Conservation (phyloP, 352 stramenopile species). For the Poterioochromonas sp. region DNA sequence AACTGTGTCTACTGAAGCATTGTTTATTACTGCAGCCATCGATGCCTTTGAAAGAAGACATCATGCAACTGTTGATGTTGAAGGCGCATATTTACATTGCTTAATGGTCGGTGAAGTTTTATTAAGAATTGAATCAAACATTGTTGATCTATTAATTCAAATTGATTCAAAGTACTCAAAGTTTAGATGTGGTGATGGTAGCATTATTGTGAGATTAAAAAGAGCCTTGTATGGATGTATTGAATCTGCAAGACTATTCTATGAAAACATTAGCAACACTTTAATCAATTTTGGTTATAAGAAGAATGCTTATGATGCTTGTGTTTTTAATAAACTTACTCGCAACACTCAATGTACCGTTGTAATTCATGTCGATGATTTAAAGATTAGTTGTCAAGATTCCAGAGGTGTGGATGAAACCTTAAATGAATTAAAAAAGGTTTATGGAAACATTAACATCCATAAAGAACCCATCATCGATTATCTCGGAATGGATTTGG, state of each 20-base stretch:
- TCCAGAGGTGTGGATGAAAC: background rate
- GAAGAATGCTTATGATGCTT: slow-evolving; percentile 1
- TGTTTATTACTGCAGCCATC: slow-evolving; percentile 17
- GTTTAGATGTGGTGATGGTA: background rate
- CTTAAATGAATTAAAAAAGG: slow-evolving; percentile 10
- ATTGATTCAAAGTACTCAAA: background rate
- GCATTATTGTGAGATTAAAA: background rate
- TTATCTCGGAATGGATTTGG: slow-evolving; percentile 27
- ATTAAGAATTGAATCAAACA: background rate
- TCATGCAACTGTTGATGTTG: background rate
- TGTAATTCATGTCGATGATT: slow-evolving; percentile 20
- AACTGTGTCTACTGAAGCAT: background rate
- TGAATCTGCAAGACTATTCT: background rate
- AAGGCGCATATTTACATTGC: slow-evolving; percentile 20
- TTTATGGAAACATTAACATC: background rate
- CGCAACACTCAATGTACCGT: background rate
- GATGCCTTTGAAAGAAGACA: background rate
- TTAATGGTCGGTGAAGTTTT: background rate
- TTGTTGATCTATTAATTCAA: background rate
- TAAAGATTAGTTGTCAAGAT: background rate
- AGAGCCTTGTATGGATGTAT: slow-evolving; percentile 25
- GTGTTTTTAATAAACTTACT: slow-evolving; percentile 26
- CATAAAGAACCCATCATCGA: background rate
- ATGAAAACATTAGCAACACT: background rate
- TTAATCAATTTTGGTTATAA: background rate